Percentiles rank a stretch among this genome's conserved stretches.
Evolutionary conservation across 495 filamentous ascomycete species (phyloP).

Genomic region (Tuber calosporum): DNA sequence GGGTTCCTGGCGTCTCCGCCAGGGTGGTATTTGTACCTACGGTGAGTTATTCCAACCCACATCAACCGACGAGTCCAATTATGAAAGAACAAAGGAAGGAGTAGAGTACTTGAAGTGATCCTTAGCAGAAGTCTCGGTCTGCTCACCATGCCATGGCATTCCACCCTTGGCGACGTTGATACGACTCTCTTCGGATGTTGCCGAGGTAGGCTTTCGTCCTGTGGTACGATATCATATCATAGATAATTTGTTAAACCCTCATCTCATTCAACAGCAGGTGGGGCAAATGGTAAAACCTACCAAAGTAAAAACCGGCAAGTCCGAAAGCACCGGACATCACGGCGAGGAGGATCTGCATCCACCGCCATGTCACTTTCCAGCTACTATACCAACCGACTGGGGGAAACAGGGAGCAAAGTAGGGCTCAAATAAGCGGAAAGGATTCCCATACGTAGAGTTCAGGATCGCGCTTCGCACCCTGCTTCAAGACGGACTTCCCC

Average conservation of each 20-base stretch:
- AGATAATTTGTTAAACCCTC: background rate
- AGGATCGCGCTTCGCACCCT: constrained; percentile 66
- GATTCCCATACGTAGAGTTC: constrained; percentile 64
- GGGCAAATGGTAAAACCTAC: constrained; percentile 42
- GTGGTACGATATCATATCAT: too few relatives aligned
- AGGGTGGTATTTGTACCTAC: constrained; percentile 67
- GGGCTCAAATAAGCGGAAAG: background rate
- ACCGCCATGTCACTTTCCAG: constrained; percentile 7
- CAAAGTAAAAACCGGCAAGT: constrained; percentile 81
- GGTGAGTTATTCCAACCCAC: background rate
- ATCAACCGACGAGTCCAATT: background rate
- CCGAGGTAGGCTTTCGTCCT: constrained; percentile 79
- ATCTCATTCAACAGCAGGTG: background rate
- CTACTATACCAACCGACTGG: constrained; percentile 3
- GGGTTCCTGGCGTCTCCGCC: constrained; percentile 68
- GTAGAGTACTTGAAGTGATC: constrained; percentile 65
- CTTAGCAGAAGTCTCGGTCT: constrained; percentile 44
- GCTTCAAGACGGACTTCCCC: constrained; percentile 50
- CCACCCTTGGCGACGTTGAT: constrained; percentile 64
- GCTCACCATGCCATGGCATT: constrained; percentile 80
- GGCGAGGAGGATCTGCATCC: constrained; percentile 67
- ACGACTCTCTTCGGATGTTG: constrained; percentile 64
- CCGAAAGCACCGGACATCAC: constrained; percentile 86
- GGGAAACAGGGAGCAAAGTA: background rate
- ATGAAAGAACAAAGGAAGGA: background rate